phyloP scores from a whole-genome alignment of 2,329 filamentous ascomycete species.

The Penicillium hordei region DNA sequence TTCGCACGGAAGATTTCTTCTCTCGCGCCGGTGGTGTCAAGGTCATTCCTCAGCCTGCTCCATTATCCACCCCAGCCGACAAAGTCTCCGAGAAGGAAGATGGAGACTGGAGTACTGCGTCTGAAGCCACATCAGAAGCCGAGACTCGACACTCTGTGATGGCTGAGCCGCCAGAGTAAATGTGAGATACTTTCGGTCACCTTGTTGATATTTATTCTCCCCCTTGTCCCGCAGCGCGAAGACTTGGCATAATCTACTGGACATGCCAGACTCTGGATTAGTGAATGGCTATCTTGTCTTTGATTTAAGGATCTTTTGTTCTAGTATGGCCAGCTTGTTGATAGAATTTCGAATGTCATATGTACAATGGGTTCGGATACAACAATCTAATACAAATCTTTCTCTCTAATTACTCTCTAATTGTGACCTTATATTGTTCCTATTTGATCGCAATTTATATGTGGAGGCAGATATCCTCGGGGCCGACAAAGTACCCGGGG shows the following conservation, averaged over 20 bases:
- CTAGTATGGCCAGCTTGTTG: constrained; percentile 7
- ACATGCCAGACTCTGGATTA: neutral
- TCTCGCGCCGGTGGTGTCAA: constrained; percentile 46
- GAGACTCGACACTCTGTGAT: constrained; percentile 29
- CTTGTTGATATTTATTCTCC: constrained; percentile 8
- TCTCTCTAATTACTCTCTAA: neutral
- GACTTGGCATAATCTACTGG: constrained; percentile 14
- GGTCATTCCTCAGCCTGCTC: constrained; percentile 27
- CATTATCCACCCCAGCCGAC: constrained; percentile 13
- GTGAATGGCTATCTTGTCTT: neutral
- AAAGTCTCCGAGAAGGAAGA: constrained; percentile 36
- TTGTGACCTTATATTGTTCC: neutral
- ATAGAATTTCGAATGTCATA: constrained; percentile 16
- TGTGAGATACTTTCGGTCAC: constrained; percentile 1
- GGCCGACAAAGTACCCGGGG: constrained; percentile 4
- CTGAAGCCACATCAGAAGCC: constrained; percentile 32
- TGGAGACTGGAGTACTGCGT: constrained; percentile 45
- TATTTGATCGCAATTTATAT: neutral
- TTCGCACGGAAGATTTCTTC: constrained; percentile 87
- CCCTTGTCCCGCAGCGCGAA: constrained; percentile 10
- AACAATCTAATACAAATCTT: constrained; percentile 2
- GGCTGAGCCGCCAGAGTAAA: constrained; percentile 37
- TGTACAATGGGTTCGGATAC: constrained; percentile 15
- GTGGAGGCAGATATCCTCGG: neutral
- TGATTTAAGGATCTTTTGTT: neutral